Conservation (phyloP, 2,329 filamentous ascomycete genomes). For the Coniochaeta pulveracea region DNA sequence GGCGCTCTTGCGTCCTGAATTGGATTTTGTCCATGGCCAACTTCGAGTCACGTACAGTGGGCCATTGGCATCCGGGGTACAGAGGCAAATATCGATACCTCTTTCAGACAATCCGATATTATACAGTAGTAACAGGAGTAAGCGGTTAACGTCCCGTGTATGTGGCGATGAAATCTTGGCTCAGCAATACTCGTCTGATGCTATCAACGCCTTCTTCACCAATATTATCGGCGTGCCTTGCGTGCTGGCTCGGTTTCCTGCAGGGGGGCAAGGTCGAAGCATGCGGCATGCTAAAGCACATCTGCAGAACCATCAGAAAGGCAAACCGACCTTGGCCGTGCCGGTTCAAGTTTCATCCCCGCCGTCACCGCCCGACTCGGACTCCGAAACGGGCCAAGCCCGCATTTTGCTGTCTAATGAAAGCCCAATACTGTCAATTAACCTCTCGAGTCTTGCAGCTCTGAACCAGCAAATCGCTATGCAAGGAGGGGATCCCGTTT, state of each 20-base stretch:
- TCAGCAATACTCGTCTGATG: constrained; percentile 54
- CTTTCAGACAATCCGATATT: constrained; percentile 56
- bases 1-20: constrained; percentile 64
- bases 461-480: constrained; percentile 63
- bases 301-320: constrained; percentile 45
- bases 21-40: constrained; percentile 59
- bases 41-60: constrained; percentile 49
- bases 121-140: constrained; percentile 29
- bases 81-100: constrained; percentile 39
- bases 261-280: constrained; percentile 45
- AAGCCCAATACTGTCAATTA: constrained; percentile 81
- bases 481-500: constrained; percentile 51
- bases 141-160: constrained; percentile 50
- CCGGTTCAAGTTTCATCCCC: no score
- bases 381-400: constrained; percentile 30
- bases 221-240: constrained; percentile 66
- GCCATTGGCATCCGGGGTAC: constrained; percentile 10
- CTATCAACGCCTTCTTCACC: constrained; percentile 70
- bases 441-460: constrained; percentile 64
- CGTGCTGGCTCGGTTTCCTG: constrained; percentile 71
- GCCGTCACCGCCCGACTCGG: constrained; percentile 46
- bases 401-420: constrained; percentile 83
- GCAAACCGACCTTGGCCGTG: no score
- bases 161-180: constrained; percentile 72
- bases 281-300: constrained; percentile 63